Percentiles rank a stretch among this genome's conserved stretches.
Conservation (phyloP, 768 basidiomycete species). For the Ramaria sp. region DNA sequence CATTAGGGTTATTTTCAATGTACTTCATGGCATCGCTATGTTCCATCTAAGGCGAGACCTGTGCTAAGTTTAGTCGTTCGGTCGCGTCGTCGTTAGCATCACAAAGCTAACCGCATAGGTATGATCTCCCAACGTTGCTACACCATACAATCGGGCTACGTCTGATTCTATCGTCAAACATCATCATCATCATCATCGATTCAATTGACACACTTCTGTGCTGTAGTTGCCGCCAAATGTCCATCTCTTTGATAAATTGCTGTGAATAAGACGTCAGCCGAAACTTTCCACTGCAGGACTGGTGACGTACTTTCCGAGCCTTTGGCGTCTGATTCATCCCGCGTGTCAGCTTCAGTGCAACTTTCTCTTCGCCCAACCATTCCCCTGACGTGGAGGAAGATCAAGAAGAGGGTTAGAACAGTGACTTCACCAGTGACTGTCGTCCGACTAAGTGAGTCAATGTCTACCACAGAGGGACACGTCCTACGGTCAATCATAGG, state of each 20-base stretch:
- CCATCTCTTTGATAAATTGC: conserved; percentile 33
- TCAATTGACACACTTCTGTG: conserved; percentile 14
- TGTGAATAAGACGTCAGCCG: conserved; percentile 13
- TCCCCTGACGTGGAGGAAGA: conserved; percentile 19
- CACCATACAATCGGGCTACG: conserved; percentile 27
- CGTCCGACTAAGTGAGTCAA: background rate
- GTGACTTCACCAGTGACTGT: conserved; percentile 36
- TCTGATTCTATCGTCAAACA: conserved; percentile 16
- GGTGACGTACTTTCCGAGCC: conserved; percentile 23
- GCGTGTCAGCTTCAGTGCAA: conserved; percentile 30
- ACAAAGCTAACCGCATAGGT: conserved; percentile 23
- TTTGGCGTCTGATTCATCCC: conserved; percentile 24
- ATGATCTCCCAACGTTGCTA: conserved; percentile 24
- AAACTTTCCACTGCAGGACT: too few species aligned
- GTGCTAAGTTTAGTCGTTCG: background rate
- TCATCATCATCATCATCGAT: background rate
- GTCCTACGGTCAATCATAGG: conserved; percentile 33
- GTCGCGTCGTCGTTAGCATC: background rate
- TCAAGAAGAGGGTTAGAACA: background rate
- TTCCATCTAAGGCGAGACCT: conserved; percentile 39
- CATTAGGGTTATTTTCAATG: conserved; percentile 21
- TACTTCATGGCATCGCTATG: conserved; percentile 30
- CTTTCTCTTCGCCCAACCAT: conserved; percentile 33
- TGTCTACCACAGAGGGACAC: background rate
- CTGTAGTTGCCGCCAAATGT: conserved; percentile 30